These are phyloP conservation scores for Yamagishiella unicocca DNA, from an alignment of 139 green algal species.

Conservation along the genomic window DNA sequence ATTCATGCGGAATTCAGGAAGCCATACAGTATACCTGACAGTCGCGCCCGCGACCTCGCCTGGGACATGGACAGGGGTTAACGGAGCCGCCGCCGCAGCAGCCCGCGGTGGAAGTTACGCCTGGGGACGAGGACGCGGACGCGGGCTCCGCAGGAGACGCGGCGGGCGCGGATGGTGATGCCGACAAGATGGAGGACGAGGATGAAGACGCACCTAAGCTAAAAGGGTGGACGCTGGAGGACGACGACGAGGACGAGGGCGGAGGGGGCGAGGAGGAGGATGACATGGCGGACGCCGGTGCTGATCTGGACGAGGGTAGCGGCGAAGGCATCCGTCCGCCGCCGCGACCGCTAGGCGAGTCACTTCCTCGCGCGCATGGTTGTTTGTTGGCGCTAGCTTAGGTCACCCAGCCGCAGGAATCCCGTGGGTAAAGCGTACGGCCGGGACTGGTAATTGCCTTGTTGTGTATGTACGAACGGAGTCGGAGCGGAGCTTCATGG, in stretches of 20 bases:
- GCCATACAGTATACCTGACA: too few relatives aligned
- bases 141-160: background rate
- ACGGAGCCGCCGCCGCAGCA: background rate
- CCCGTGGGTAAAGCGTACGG: too few relatives aligned
- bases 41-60: too few relatives aligned
- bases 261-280: background rate
- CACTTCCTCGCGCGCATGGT: too few relatives aligned
- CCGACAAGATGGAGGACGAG: slow-evolving; percentile 13
- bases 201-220: background rate
- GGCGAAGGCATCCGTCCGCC: background rate
- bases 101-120: background rate
- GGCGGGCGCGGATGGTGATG: background rate
- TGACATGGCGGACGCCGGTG: slow-evolving; percentile 17
- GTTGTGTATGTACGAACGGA: too few relatives aligned
- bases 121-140: background rate
- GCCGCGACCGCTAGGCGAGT: too few relatives aligned
- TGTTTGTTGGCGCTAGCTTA: too few relatives aligned
- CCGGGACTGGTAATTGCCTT: too few relatives aligned
- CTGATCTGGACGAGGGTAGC: background rate
- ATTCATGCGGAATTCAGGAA: too few relatives aligned
- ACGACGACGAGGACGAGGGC: slow-evolving; percentile 71
- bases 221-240: slow-evolving; percentile 77
- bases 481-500: too few relatives aligned
- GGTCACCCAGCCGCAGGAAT: too few relatives aligned
- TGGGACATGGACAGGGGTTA: too few relatives aligned